Conservation (phyloP, 139 green algal genomes). For the Dunaliella sp. region DNA sequence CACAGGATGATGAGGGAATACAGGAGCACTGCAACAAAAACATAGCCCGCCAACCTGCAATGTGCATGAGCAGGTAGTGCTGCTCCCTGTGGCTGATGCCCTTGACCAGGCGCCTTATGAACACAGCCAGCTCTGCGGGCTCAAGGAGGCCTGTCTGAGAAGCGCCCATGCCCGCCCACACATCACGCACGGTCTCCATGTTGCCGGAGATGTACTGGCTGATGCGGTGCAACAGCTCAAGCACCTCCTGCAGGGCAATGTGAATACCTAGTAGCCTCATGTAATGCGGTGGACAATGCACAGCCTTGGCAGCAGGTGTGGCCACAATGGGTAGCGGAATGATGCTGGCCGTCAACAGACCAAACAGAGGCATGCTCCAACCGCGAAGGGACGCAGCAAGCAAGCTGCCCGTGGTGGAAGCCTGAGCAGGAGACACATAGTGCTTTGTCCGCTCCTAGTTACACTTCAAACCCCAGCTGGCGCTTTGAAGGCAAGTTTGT, state of each 20-base stretch:
- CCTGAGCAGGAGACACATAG: too few relatives aligned
- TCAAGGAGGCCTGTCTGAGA: slow-evolving; percentile 24
- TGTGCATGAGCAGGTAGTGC: slow-evolving; percentile 40
- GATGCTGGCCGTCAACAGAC: neutral
- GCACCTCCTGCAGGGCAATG: slow-evolving; percentile 5
- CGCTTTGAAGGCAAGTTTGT: too few relatives aligned
- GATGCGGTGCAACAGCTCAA: slow-evolving; percentile 10
- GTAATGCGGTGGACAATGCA: too few relatives aligned
- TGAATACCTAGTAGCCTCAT: too few relatives aligned
- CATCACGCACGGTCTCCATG: neutral
- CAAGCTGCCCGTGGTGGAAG: too few relatives aligned
- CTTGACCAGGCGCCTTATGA: slow-evolving; percentile 32
- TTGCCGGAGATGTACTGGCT: slow-evolving; percentile 5
- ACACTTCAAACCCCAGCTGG: too few relatives aligned
- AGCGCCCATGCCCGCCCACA: neutral
- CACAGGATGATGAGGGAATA: too few relatives aligned
- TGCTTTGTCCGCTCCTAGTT: too few relatives aligned
- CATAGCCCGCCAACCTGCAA: slow-evolving; percentile 22
- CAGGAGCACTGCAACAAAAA: too few relatives aligned
- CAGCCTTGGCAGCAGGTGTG: too few relatives aligned
- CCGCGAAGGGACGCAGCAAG: too few relatives aligned
- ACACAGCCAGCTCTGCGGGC: slow-evolving; percentile 13
- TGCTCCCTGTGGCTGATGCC: slow-evolving; percentile 24
- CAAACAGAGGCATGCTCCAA: neutral
- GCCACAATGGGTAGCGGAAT: too few relatives aligned